Conservation (phyloP, 495 filamentous ascomycete species). For the Evernia prunastri region DNA sequence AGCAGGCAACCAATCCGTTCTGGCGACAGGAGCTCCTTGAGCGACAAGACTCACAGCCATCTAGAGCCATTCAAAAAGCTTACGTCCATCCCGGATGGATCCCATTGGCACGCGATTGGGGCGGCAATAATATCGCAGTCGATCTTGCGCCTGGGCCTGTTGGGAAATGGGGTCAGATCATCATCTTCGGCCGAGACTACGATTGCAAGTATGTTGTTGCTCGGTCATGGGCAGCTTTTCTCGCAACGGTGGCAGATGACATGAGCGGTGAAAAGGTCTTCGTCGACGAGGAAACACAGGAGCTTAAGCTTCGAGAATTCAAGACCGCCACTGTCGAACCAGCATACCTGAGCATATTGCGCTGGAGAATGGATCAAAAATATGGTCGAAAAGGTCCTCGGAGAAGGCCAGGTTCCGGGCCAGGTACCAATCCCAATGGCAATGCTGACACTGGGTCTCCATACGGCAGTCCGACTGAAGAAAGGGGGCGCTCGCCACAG, state of each 20-base stretch:
- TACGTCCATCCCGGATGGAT: conserved; percentile 97
- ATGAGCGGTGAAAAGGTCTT: conserved; percentile 76
- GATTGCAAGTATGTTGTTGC: conserved; percentile 97
- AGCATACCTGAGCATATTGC: conserved; percentile 87
- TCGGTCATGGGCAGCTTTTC: conserved; percentile 82
- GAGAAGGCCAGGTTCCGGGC: conserved; percentile 40
- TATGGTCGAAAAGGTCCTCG: conserved; percentile 59
- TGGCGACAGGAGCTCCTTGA: conserved; percentile 84
- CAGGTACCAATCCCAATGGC: conserved; percentile 32
- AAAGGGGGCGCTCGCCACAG: conserved; percentile 48
- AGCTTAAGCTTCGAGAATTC: conserved; percentile 89
- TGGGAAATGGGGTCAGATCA: conserved; percentile 92
- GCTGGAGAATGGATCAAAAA: conserved; percentile 92
- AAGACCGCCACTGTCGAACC: conserved; percentile 82
- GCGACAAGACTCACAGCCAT: conserved; percentile 82
- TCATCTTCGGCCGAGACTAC: conserved; percentile 94
- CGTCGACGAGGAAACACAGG: conserved; percentile 84
- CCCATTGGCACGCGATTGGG: conserved; percentile 93
- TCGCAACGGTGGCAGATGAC: conserved; percentile 85
- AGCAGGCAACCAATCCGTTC: conserved; percentile 48
- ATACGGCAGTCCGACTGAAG: conserved; percentile 48
- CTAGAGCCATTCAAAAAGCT: conserved; percentile 78
- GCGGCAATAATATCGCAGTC: conserved; percentile 91
- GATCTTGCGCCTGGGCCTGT: conserved; percentile 88
- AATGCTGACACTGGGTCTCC: conserved; percentile 38